Evolutionary conservation across 2,329 filamentous ascomycete genomes (phyloP), one percentile per base, ranked within the genome.

Genomic region (Diaporthe aspalathi): DNA sequence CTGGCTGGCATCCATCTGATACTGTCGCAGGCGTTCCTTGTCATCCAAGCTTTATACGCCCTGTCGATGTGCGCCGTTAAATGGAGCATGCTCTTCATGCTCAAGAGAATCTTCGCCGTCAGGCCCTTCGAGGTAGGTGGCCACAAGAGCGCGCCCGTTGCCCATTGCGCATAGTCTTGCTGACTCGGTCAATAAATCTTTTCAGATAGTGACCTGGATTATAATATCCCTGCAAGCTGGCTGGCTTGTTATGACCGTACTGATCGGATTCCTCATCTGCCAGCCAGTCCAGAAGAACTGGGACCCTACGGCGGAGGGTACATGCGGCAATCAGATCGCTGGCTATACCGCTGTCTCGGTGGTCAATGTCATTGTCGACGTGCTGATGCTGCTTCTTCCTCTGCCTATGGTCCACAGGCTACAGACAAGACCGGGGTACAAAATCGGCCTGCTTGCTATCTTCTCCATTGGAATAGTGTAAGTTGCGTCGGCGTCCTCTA

Each of bases 311-410:
- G 74, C 77, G 32, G 49, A 65, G 29, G 78, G 80, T 24, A 78
- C 77, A 2, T 84, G 82, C 66, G 81, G 80, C 53, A 78, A 82
- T 69, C 77, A 81, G 56, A 76, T 80, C 43, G 77, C 78, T 5
- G 78, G 79, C n/a, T 83, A 82, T 67, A 81, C 83, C 54, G 79
- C 79, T 47, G 81, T 81, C 63, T 81, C 81, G 11, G 79, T 78
- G 1, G 81, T 82, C 71, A 84, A 83, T 71, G 80, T 83, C 54
- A 71, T 81, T 17, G 80, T 80, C 24, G 82, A 84, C 72, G 68
- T 83, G 12, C 74, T 80, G 43, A 81, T 84, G 67, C 75, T 83
- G 52, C 45, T 79, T 14, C 76, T 84, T 38, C 82, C 82, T 8
- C 74, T 84, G 2, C 78, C 77, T 22, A 82, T 78, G 35, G 76